These are phyloP conservation scores for Sporothrix brunneoviolacea DNA, from an alignment of 2,329 filamentous ascomycete genomes.

Conservation along the genomic window DNA sequence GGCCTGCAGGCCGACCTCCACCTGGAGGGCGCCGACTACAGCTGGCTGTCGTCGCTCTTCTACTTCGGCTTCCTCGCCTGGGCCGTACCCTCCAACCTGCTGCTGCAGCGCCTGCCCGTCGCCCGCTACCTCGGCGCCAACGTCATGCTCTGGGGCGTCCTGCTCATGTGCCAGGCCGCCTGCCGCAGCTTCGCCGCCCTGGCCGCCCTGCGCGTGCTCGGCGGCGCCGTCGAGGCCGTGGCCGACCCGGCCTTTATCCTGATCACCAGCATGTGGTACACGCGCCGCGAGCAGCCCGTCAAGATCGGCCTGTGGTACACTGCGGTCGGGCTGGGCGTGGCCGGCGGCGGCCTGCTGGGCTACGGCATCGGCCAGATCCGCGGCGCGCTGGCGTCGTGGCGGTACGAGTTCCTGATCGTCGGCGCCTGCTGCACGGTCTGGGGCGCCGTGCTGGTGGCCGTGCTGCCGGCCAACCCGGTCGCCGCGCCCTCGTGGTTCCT, in stretches of 20 bases:
- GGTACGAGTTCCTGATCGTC: conserved; percentile 63
- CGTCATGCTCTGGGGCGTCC: conserved; percentile 50
- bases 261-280: conserved; percentile 61
- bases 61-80: conserved; percentile 40
- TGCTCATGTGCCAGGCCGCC: conserved; percentile 44
- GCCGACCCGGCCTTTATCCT: conserved; percentile 49
- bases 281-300: conserved; percentile 56
- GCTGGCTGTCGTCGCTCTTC: conserved; percentile 47
- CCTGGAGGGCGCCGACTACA: conserved; percentile 52
- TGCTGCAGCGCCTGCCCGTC: conserved; percentile 28
- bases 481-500: conserved; percentile 41
- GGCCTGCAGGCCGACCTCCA: conserved; percentile 53
- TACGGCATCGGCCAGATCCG: conserved; percentile 56
- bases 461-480: conserved; percentile 52
- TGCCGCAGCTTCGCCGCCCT: conserved; percentile 50
- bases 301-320: conserved; percentile 49
- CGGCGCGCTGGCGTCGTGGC: conserved; percentile 53
- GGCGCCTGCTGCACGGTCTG: conserved; percentile 50
- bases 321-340: conserved; percentile 44
- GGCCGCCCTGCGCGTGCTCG: conserved; percentile 48
- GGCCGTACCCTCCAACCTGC: conserved; percentile 25
- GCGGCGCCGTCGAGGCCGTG: conserved; percentile 58
- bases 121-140: conserved; percentile 34
- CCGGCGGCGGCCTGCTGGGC: conserved; percentile 38
- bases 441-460: conserved; percentile 50